Evolutionary conservation across 139 green algal species (phyloP), one percentile per base, ranked within the genome.

Genomic region (Penium margaritaceum): DNA sequence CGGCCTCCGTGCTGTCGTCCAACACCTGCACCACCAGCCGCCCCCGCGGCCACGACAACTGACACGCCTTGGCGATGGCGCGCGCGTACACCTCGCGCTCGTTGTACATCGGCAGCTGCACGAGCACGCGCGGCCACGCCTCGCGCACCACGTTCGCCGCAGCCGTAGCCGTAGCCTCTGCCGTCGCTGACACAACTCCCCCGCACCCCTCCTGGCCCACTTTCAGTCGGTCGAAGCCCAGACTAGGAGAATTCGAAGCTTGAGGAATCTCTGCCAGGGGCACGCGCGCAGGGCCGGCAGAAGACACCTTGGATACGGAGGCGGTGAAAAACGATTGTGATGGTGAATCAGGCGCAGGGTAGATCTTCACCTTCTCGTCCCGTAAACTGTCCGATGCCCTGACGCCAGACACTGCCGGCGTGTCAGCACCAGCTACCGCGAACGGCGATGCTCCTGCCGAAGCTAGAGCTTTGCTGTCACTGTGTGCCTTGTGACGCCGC

Each of bases 51-150:
- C 70, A 77, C 3, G 76, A 4, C 37, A 77, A 27, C n/a, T 33
- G 30, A 36, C 58, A 77, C 21, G 58, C 33, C 61, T 30, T 33
- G 24, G 15, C 70, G 27, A 77, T 77, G 35, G 61, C 46, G 7
- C 57, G 33, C 53, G 21, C 32, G 70, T 77, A 77, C 39, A 74
- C 66, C 66, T 67, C 62, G 46, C 72, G 37, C 21, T 79, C 72
- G 63, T 75, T 74, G 72, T 36, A 75, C 61, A 70, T 79, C n/a
- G 61, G 67, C 24, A 74, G 58, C 34, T 74, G 67, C 47, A 74
- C 53, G 21, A 74, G 24, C 51, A 74, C 67, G 6, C 17, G 6
- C 43, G 67, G 67, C 32, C 54, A 68, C 61, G 19, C 21, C 51
- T n/a, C 24, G 30, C 15, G 51, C 51, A 6, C 24, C 51, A 6